These are phyloP conservation scores for Takashimella koratensis DNA, from an alignment of 1,284 basidiomycete genomes.

Conservation along the genomic window DNA sequence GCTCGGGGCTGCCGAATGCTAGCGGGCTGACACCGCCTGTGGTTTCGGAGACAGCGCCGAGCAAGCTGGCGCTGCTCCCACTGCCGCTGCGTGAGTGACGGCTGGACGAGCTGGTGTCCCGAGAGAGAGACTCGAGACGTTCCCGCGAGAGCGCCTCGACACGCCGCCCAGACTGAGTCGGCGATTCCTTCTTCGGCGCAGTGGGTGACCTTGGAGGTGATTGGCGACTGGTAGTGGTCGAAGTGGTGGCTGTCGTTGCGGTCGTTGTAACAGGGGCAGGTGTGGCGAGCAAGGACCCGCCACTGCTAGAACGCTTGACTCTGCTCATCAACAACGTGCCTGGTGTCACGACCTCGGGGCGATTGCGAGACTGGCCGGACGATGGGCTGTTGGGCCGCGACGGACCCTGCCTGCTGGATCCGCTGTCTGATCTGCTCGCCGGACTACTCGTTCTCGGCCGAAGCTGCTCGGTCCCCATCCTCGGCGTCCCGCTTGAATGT, in stretches of 20 bases:
- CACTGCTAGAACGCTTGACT: slow-evolving; percentile 26
- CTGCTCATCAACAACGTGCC: slow-evolving; percentile 29
- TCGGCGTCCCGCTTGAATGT: slow-evolving; percentile 24
- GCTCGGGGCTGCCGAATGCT: slow-evolving; percentile 36
- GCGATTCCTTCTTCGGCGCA: slow-evolving; percentile 11
- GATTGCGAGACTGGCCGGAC: slow-evolving; percentile 1
- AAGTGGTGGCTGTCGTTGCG: background rate
- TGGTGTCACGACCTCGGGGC: slow-evolving; percentile 22
- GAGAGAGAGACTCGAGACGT: background rate
- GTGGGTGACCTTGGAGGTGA: slow-evolving; percentile 17
- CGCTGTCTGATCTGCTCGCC: slow-evolving; percentile 12
- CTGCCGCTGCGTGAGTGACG: slow-evolving; percentile 17
- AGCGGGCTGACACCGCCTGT: slow-evolving; percentile 25
- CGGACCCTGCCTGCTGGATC: slow-evolving; percentile 16
- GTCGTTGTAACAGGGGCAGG: slow-evolving; percentile 10
- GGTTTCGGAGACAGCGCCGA: slow-evolving; percentile 8
- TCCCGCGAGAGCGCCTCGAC: slow-evolving; percentile 11
- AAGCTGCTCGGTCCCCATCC: slow-evolving; percentile 5
- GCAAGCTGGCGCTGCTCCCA: slow-evolving; percentile 20
- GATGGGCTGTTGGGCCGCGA: slow-evolving; percentile 34
- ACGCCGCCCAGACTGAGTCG: slow-evolving; percentile 18
- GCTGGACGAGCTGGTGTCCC: background rate
- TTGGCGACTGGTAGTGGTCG: background rate
- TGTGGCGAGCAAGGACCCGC: slow-evolving; percentile 16
- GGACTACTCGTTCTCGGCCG: slow-evolving; percentile 25